Conservation (phyloP, 306 rosid species). For the Castanopsis chinensis region DNA sequence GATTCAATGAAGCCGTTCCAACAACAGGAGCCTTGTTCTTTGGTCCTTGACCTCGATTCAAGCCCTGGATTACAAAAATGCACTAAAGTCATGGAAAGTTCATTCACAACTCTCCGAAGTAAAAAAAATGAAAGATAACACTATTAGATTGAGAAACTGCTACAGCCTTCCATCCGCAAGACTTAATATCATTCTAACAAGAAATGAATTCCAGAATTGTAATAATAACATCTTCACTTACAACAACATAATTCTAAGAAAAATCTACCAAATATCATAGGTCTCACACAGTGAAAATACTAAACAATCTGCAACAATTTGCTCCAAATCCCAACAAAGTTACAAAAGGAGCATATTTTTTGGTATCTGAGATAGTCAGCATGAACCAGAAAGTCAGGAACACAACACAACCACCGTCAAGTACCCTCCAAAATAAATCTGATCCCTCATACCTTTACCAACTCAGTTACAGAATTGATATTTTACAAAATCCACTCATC, state of each 20-base stretch:
- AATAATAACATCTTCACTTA: background rate
- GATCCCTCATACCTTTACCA: background rate
- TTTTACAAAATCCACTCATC: background rate
- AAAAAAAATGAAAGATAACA: background rate
- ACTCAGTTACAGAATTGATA: background rate
- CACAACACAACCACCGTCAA: slow-evolving; percentile 1
- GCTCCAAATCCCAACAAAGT: background rate
- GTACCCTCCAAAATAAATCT: background rate
- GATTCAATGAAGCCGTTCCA: slow-evolving; percentile 79
- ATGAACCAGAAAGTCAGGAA: background rate
- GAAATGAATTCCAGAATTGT: background rate
- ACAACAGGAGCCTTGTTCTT: slow-evolving; percentile 67
- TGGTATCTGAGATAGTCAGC: background rate
- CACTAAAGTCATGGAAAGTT: slow-evolving; percentile 8
- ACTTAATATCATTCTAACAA: background rate
- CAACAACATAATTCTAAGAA: background rate
- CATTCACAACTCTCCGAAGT: background rate
- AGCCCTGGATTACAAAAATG: slow-evolving; percentile 49
- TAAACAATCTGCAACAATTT: background rate
- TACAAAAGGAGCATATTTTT: background rate
- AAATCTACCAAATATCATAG: background rate
- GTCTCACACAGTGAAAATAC: background rate
- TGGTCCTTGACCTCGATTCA: slow-evolving; percentile 71
- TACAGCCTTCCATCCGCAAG: background rate
- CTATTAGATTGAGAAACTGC: background rate